phyloP scores from a whole-genome alignment of 768 basidiomycete species.

The Naganishia randhawae region DNA sequence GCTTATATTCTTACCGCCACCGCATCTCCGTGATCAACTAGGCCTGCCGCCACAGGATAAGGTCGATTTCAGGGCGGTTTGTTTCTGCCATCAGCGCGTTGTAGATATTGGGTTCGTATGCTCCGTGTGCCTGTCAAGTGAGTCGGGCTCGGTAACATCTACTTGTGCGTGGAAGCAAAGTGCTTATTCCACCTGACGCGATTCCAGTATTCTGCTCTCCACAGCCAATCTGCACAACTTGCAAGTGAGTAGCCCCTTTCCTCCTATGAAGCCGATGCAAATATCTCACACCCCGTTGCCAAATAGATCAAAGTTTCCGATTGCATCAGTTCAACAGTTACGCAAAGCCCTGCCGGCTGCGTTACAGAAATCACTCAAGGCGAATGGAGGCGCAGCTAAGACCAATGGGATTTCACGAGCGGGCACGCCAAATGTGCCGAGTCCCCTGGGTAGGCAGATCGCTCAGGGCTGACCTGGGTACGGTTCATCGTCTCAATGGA shows the following conservation, averaged over 20 bases:
- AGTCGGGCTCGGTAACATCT: conserved; percentile 52
- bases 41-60: conserved; percentile 88
- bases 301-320: conserved; percentile 4
- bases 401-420: conserved; percentile 4
- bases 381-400: neutral
- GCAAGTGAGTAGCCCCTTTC: conserved; percentile 63
- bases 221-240: conserved; percentile 87
- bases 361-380: conserved; percentile 11
- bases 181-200: conserved; percentile 9
- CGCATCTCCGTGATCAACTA: conserved; percentile 68
- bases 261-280: neutral
- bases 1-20: conserved; percentile 78
- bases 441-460: conserved; percentile 6
- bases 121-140: conserved; percentile 96
- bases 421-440: conserved; percentile 10
- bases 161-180: neutral
- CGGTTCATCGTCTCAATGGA: no score
- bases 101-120: conserved; percentile 96
- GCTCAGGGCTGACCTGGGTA: no score
- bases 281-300: neutral
- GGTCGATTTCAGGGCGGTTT: conserved; percentile 94
- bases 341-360: conserved; percentile 13
- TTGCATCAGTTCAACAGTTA: conserved; percentile 14
- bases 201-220: conserved; percentile 84
- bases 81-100: conserved; percentile 97